These are phyloP conservation scores for Dichotomocladium elegans DNA, from an alignment of 371 early-diverging fungal genomes.

Conservation along the genomic window DNA sequence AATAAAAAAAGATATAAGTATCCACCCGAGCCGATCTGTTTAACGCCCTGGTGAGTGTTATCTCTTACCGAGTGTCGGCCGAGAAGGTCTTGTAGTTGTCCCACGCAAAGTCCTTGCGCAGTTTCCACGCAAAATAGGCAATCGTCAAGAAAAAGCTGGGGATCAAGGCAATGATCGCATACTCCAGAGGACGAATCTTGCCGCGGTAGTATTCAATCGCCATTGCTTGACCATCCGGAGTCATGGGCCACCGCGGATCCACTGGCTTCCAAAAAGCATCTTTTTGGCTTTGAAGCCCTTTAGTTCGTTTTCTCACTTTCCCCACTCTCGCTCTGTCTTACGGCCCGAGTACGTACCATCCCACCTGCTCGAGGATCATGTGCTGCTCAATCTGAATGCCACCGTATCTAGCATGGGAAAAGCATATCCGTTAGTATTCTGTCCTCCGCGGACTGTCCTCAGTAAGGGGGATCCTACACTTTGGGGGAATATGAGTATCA, in stretches of 20 bases:
- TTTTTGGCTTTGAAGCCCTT: too few relatives aligned
- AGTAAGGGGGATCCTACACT: too few relatives aligned
- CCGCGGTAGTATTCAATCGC: slow-evolving; percentile 28
- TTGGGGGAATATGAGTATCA: too few relatives aligned
- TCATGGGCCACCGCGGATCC: slow-evolving; percentile 22
- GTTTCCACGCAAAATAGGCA: slow-evolving; percentile 32
- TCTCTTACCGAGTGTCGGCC: slow-evolving; percentile 38
- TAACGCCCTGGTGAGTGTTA: background rate
- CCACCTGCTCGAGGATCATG: slow-evolving; percentile 40
- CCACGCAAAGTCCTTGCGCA: slow-evolving; percentile 49
- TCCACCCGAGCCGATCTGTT: background rate
- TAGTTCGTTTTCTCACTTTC: too few relatives aligned
- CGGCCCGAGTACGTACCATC: slow-evolving; percentile 33
- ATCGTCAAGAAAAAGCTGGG: slow-evolving; percentile 35
- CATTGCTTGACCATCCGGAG: slow-evolving; percentile 14
- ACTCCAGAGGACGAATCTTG: slow-evolving; percentile 41
- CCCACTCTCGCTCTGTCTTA: too few relatives aligned
- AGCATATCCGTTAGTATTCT: background rate
- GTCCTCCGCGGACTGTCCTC: background rate
- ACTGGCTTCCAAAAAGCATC: slow-evolving; percentile 16
- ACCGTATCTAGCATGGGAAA: slow-evolving; percentile 25
- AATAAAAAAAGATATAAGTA: too few relatives aligned
- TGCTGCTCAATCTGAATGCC: slow-evolving; percentile 50
- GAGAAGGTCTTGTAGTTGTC: slow-evolving; percentile 48
- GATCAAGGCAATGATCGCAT: slow-evolving; percentile 46